Percentiles rank a stretch among this genome's conserved stretches.
These are phyloP conservation scores for Fusarium avenaceum DNA, from an alignment of 2,329 filamentous ascomycete species.

Conservation along the genomic window DNA sequence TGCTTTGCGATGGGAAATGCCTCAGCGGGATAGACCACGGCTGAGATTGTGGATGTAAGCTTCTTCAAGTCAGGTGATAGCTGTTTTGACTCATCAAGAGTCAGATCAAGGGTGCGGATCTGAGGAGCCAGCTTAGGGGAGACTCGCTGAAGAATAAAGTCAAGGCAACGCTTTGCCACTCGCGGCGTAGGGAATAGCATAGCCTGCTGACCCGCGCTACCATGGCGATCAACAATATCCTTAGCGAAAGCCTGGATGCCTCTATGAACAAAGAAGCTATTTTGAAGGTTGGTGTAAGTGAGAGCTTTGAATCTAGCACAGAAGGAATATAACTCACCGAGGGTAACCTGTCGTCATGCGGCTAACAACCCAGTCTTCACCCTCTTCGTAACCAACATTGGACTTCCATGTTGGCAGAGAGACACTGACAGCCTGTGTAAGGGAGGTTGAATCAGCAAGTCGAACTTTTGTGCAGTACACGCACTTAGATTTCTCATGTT, in stretches of 20 bases:
- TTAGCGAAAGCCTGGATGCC: constrained; percentile 80
- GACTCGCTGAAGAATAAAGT: constrained; percentile 76
- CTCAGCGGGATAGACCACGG: constrained; percentile 78
- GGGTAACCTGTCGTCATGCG: constrained; percentile 94
- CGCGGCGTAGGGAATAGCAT: constrained; percentile 84
- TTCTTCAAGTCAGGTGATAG: constrained; percentile 65
- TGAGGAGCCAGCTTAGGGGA: constrained; percentile 63
- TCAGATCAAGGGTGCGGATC: constrained; percentile 72
- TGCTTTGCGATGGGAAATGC: constrained; percentile 83
- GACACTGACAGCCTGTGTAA: constrained; percentile 86
- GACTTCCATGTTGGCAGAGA: constrained; percentile 93
- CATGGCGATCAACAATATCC: constrained; percentile 75
- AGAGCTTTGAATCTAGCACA: constrained; percentile 3
- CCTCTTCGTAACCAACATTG: constrained; percentile 95
- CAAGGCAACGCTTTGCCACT: constrained; percentile 78
- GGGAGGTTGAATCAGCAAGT: neutral
- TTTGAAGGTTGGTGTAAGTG: constrained; percentile 26
- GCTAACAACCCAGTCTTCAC: constrained; percentile 84
- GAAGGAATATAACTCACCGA: constrained; percentile 63
- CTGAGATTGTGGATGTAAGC: constrained; percentile 72
- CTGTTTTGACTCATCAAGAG: constrained; percentile 68
- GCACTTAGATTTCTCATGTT: constrained; percentile 8
- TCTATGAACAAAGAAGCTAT: constrained; percentile 91
- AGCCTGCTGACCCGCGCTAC: constrained; percentile 72
- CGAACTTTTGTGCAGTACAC: neutral